Evolutionary conservation across 1,284 basidiomycete genomes (phyloP).

Genomic region (Trametes hirsuta): DNA sequence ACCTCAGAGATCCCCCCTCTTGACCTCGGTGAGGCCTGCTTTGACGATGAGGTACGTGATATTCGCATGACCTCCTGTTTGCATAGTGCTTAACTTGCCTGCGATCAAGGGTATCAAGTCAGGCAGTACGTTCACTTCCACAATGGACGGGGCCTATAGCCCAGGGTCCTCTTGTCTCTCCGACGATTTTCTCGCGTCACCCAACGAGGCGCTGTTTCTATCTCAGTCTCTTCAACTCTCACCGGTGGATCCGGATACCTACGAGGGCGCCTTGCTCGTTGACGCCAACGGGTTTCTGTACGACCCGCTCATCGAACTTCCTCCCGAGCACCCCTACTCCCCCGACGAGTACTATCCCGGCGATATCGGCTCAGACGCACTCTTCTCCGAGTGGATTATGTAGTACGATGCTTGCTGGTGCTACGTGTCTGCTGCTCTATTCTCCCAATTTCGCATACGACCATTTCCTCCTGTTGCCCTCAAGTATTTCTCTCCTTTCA

Average conservation of each 20-base stretch:
- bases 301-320: neutral
- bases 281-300: neutral
- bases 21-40: conserved; percentile 31
- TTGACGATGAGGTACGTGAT: neutral
- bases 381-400: conserved; percentile 11
- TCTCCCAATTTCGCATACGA: neutral
- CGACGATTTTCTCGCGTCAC: conserved; percentile 14
- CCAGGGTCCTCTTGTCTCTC: conserved; percentile 3
- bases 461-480: neutral
- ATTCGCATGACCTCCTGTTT: too few relatives aligned
- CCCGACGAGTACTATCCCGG: neutral
- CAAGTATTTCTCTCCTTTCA: neutral
- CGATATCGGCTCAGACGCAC: neutral
- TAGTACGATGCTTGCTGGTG: neutral
- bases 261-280: neutral
- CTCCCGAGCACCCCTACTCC: neutral
- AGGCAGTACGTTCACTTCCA: conserved; percentile 11
- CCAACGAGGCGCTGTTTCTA: neutral
- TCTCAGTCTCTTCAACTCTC: neutral
- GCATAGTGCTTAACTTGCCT: neutral
- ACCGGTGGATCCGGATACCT: neutral
- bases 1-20: conserved; percentile 45
- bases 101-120: conserved; percentile 3
- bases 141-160: neutral
- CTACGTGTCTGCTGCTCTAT: too few relatives aligned